phyloP scores from a whole-genome alignment of 2,329 filamentous ascomycete species.

The Diplocarpon rosae region DNA sequence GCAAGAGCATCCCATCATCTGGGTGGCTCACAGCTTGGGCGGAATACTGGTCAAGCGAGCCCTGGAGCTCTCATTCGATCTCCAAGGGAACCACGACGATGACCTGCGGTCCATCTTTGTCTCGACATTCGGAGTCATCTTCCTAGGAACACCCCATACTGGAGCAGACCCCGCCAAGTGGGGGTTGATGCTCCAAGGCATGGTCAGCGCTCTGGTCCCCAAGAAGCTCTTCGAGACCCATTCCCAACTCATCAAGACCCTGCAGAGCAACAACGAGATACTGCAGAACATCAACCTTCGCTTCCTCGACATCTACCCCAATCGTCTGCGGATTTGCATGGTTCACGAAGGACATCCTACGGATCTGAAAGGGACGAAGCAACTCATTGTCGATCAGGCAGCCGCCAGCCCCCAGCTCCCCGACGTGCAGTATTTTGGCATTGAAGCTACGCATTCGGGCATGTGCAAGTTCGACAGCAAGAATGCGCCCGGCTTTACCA shows the following conservation, averaged over 20 bases:
- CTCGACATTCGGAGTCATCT: conserved; percentile 66
- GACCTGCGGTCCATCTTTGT: conserved; percentile 58
- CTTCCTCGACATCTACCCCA: conserved; percentile 58
- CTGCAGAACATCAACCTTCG: conserved; percentile 63
- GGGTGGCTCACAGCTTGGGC: conserved; percentile 64
- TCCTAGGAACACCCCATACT: conserved; percentile 66
- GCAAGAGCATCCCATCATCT: conserved; percentile 57
- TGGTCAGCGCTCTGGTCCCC: conserved; percentile 54
- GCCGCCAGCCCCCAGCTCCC: conserved; percentile 60
- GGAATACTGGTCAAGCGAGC: conserved; percentile 63
- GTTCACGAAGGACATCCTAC: conserved; percentile 66
- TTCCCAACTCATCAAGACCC: conserved; percentile 53
- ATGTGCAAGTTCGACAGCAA: conserved; percentile 63
- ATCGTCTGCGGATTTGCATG: conserved; percentile 45
- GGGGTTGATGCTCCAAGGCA: conserved; percentile 55
- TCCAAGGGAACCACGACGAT: conserved; percentile 48
- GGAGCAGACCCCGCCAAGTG: conserved; percentile 59
- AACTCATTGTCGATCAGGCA: conserved; percentile 56
- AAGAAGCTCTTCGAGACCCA: conserved; percentile 57
- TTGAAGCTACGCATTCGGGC: conserved; percentile 58
- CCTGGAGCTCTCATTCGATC: conserved; percentile 53
- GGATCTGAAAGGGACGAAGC: conserved; percentile 50
- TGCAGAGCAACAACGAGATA: conserved; percentile 65
- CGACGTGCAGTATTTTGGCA: conserved; percentile 62
- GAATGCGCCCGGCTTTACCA: conserved; percentile 49